A percentile compares a stretch with the other conserved stretches of the same genome.
Conservation (phyloP, 2,329 filamentous ascomycete species). For the Cercospora brassicicola region DNA sequence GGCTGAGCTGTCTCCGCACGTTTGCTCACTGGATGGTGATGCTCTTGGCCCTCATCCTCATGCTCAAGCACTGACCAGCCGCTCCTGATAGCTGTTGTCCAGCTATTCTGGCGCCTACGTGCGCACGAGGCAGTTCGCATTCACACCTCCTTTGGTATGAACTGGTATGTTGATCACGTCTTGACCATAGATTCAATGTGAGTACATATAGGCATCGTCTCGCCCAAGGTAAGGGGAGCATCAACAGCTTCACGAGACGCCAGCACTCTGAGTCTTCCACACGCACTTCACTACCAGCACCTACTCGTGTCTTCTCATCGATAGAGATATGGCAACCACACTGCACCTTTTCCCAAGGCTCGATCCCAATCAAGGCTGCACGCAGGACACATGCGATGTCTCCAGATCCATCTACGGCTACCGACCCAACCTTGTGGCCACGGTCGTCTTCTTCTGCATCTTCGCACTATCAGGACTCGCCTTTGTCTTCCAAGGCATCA, state of each 20-base stretch:
- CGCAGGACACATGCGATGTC: slow-evolving; percentile 31
- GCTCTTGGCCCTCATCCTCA: not conserved
- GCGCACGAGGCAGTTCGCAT: not conserved
- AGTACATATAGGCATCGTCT: not conserved
- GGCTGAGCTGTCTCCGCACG: not conserved
- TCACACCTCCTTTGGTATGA: not conserved
- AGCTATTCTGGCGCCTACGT: not conserved
- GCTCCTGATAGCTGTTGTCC: not conserved
- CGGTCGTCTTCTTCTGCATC: slow-evolving; percentile 43
- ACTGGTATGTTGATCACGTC: not conserved
- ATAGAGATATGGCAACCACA: slow-evolving; percentile 13
- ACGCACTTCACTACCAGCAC: not conserved
- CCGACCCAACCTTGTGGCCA: slow-evolving; percentile 42
- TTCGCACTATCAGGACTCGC: slow-evolving; percentile 38
- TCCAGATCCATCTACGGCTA: slow-evolving; percentile 37
- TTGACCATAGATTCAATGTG: no score
- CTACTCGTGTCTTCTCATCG: not conserved
- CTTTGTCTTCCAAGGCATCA: slow-evolving; percentile 38
- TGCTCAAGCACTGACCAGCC: not conserved
- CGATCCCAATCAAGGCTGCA: slow-evolving; percentile 34
- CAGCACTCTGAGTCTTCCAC: not conserved
- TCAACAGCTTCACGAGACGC: not conserved
- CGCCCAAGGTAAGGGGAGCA: not conserved
- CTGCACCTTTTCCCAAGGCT: slow-evolving; percentile 24
- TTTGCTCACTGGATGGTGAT: not conserved